phyloP scores from a whole-genome alignment of 192 early-diverging fungal species.

The Coemansia sp. region DNA sequence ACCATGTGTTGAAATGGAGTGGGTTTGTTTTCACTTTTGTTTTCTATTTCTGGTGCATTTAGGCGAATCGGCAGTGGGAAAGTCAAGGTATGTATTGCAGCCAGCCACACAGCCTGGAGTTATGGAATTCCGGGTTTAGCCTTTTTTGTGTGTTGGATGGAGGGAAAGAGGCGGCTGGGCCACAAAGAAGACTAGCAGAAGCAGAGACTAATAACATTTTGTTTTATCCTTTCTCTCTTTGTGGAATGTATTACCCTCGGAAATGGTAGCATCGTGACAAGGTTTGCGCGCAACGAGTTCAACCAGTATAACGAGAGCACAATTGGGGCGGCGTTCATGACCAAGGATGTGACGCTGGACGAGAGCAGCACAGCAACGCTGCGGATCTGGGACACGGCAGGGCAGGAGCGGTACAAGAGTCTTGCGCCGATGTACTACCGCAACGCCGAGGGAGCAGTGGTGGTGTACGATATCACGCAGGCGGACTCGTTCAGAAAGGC shows the following conservation, averaged over 20 bases:
- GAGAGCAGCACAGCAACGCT: constrained; percentile 75
- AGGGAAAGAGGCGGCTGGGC: no score
- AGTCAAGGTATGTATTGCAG: constrained; percentile 69
- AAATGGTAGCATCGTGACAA: constrained; percentile 76
- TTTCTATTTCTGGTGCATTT: constrained; percentile 7
- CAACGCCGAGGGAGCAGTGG: constrained; percentile 93
- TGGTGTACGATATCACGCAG: constrained; percentile 95
- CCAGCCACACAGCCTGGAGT: no score
- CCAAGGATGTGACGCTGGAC: constrained; percentile 88
- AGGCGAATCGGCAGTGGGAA: constrained; percentile 94
- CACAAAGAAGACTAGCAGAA: no score
- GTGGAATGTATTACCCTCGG: no score
- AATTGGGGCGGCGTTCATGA: constrained; percentile 90
- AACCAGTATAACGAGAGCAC: constrained; percentile 97
- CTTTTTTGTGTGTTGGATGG: no score
- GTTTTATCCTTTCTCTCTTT: not conserved
- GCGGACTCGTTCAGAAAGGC: constrained; percentile 85
- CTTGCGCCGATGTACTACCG: constrained; percentile 97
- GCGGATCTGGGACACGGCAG: constrained; percentile 90
- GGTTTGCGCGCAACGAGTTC: constrained; percentile 92
- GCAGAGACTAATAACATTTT: not conserved
- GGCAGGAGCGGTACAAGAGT: constrained; percentile 98
- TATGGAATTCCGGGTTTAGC: no score
- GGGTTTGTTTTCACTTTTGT: not conserved
- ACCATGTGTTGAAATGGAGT: not conserved